These are phyloP conservation scores for Mycena capillaripes DNA, from an alignment of 768 basidiomycete species.

Conservation along the genomic window DNA sequence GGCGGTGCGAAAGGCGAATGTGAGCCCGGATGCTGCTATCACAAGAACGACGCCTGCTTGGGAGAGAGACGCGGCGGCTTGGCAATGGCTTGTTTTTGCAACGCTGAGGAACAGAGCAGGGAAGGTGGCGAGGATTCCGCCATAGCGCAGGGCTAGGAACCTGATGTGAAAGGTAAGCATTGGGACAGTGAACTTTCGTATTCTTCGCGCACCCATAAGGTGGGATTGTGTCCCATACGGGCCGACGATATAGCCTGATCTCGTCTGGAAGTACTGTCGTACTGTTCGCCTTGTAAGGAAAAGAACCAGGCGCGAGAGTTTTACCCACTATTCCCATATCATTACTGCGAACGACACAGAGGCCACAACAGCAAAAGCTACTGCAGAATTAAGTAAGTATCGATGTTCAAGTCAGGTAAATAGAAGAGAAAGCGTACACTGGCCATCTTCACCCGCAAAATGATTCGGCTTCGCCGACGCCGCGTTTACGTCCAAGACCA, in stretches of 20 bases:
- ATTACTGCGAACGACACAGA: constrained; percentile 23
- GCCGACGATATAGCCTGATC: constrained; percentile 22
- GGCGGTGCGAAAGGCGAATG: constrained; percentile 26
- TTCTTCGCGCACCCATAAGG: constrained; percentile 26
- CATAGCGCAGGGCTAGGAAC: constrained; percentile 27
- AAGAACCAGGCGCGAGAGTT: neutral
- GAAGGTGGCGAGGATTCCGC: constrained; percentile 29
- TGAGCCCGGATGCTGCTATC: constrained; percentile 8
- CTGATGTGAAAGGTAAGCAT: neutral
- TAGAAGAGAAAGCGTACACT: neutral
- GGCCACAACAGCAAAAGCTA: constrained; percentile 19
- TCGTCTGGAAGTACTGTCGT: constrained; percentile 19
- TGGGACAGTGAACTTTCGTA: neutral
- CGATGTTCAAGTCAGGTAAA: fast-evolving
- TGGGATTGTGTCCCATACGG: constrained; percentile 28
- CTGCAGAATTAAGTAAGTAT: neutral
- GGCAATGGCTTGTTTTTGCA: neutral
- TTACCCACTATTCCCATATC: constrained; percentile 32
- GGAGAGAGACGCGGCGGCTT: constrained; percentile 28
- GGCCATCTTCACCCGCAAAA: neutral
- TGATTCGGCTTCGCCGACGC: too few relatives aligned
- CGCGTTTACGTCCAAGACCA: too few relatives aligned
- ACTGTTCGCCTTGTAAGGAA: neutral
- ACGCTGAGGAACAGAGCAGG: constrained; percentile 20
- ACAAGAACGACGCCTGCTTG: constrained; percentile 24